Evolutionary conservation across 192 early-diverging fungal species (phyloP).

Genomic region (Gaertneriomyces sp.): DNA sequence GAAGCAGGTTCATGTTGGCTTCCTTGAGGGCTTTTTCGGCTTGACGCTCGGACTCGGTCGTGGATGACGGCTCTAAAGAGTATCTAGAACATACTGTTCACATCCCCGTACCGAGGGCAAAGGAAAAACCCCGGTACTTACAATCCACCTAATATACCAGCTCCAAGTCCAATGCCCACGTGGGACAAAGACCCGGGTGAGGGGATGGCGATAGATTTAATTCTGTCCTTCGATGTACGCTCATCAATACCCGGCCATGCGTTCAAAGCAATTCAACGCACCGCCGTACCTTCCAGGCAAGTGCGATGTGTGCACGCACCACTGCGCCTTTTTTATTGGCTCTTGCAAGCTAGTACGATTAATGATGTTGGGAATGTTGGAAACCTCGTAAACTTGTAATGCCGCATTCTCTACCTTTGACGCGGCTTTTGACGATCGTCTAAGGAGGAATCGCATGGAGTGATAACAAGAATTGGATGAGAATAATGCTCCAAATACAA

Average conservation of each 20-base stretch:
- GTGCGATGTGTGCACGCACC: constrained; percentile 24
- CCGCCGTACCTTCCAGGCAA: constrained; percentile 22
- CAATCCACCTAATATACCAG: constrained; percentile 30
- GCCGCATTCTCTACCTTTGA: not conserved
- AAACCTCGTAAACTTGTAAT: not conserved
- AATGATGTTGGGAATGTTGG: constrained; percentile 1
- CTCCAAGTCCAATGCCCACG: constrained; percentile 27
- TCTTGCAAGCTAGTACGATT: constrained; percentile 3
- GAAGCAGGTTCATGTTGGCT: constrained; percentile 19
- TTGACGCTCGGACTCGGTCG: constrained; percentile 19
- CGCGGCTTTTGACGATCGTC: constrained; percentile 14
- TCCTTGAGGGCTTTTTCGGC: constrained; percentile 17
- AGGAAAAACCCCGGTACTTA: constrained; percentile 1
- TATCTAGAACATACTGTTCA: not conserved
- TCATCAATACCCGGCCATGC: not conserved
- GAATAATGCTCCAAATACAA: too few relatives aligned
- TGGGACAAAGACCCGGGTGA: constrained; percentile 22
- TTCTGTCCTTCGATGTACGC: constrained; percentile 10
- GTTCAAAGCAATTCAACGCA: not conserved
- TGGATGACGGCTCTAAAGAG: not conserved
- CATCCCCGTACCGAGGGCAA: not conserved
- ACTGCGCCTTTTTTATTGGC: constrained; percentile 35
- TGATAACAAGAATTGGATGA: too few relatives aligned
- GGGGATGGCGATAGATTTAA: constrained; percentile 18
- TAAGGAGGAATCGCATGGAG: not conserved